Percentiles rank a stretch among this genome's conserved stretches.
Conservation (phyloP, 495 filamentous ascomycete species). For the Oleoguttula mirabilis region DNA sequence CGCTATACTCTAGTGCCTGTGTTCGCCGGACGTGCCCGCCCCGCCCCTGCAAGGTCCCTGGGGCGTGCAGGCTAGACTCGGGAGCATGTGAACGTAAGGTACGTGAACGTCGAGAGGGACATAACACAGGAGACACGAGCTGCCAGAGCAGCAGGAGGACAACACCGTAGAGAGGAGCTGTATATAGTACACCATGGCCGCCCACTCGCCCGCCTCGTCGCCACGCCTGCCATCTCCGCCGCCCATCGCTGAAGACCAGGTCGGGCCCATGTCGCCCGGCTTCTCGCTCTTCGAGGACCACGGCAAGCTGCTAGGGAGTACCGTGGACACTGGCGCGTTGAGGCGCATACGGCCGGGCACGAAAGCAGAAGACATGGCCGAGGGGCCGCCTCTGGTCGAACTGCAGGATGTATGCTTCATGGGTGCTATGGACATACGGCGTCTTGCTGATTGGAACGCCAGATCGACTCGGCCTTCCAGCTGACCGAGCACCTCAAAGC, state of each 20-base stretch:
- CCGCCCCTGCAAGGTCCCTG: neutral
- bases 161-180: too few species aligned
- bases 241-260: conserved; percentile 80
- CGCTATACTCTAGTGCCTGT: too few species aligned
- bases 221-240: conserved; percentile 81
- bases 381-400: conserved; percentile 77
- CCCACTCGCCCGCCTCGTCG: conserved; percentile 56
- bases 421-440: conserved; percentile 33
- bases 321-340: conserved; percentile 50
- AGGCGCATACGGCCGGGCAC: conserved; percentile 88
- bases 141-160: too few species aligned
- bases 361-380: conserved; percentile 76
- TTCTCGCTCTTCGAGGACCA: conserved; percentile 41
- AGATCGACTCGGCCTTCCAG: conserved; percentile 86
- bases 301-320: conserved; percentile 26
- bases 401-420: conserved; percentile 57
- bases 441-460: neutral
- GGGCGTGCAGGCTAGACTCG: too few species aligned
- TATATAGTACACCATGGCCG: too few species aligned
- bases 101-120: too few species aligned
- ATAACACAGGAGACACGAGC: too few species aligned
- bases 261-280: conserved; percentile 70
- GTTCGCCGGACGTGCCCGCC: neutral
- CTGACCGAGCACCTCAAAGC: conserved; percentile 97
- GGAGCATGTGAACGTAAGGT: too few species aligned